phyloP scores from a whole-genome alignment of 331 rosid genomes.

The Quercus tomentella region DNA sequence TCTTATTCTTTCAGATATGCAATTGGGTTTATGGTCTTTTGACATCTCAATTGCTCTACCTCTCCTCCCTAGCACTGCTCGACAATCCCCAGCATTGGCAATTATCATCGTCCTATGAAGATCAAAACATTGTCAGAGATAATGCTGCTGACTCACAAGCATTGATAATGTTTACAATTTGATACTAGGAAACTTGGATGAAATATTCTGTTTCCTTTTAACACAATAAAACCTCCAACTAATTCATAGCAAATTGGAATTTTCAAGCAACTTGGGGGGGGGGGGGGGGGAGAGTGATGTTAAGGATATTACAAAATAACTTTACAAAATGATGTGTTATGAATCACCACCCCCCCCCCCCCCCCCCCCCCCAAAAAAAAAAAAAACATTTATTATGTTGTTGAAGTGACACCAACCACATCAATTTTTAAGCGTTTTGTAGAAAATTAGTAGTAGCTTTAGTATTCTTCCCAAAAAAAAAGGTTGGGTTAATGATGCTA shows the following conservation, averaged over 20 bases:
- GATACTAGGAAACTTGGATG: not conserved
- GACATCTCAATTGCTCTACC: constrained; percentile 90
- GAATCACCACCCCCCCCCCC: too few species aligned
- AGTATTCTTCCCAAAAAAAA: too few species aligned
- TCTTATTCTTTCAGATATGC: constrained; percentile 60
- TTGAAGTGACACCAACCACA: too few species aligned
- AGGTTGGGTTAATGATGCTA: not conserved
- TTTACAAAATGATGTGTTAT: too few species aligned
- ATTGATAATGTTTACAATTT: not conserved
- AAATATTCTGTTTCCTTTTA: not conserved
- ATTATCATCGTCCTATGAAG: constrained; percentile 58
- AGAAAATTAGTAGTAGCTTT: too few species aligned
- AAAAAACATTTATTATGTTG: too few species aligned
- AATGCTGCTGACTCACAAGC: not conserved
- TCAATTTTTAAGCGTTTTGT: too few species aligned
- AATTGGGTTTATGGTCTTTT: constrained; percentile 77
- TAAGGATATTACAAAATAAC: too few species aligned
- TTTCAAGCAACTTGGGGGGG: not conserved
- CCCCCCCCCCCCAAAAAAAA: too few species aligned
- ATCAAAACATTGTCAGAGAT: constrained; percentile 2
- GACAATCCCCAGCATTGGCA: constrained; percentile 87
- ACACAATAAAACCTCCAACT: not conserved
- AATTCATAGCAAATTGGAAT: not conserved
- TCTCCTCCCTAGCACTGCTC: constrained; percentile 80
- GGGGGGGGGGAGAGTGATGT: too few species aligned